A percentile compares a stretch with the other conserved stretches of the same genome.
These are phyloP conservation scores for Yamadazyma sp. DNA, from an alignment of 805 yeast species.

Conservation along the genomic window DNA sequence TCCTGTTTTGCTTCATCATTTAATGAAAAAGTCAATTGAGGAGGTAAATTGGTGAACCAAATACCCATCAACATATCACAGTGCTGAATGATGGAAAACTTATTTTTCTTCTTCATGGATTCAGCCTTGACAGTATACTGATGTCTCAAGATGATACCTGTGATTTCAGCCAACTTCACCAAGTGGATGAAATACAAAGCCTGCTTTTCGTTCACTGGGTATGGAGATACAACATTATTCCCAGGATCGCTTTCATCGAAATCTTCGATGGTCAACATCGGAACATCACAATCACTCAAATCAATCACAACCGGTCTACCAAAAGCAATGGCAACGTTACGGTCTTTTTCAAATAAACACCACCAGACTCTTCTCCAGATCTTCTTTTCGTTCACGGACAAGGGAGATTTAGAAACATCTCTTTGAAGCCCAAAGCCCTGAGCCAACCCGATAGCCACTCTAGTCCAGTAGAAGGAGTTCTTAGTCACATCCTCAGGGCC, in stretches of 20 bases:
- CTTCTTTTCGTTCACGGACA: slow-evolving; percentile 42
- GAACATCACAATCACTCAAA: slow-evolving; percentile 72
- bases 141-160: slow-evolving; percentile 65
- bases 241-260: slow-evolving; percentile 50
- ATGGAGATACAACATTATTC: slow-evolving; percentile 33
- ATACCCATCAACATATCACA: slow-evolving; percentile 76
- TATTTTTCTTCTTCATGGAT: slow-evolving; percentile 44
- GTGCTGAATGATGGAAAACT: slow-evolving; percentile 52
- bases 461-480: slow-evolving; percentile 67
- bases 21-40: slow-evolving; percentile 60
- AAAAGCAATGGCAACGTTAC: slow-evolving; percentile 66
- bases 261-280: slow-evolving; percentile 68
- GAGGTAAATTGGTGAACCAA: slow-evolving; percentile 70
- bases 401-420: slow-evolving; percentile 43
- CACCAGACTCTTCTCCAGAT: slow-evolving; percentile 75
- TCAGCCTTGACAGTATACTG: slow-evolving; percentile 73
- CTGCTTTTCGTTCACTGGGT: slow-evolving; percentile 48
- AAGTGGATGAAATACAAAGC: slow-evolving; percentile 60
- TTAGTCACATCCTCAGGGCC: slow-evolving; percentile 69
- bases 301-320: slow-evolving; percentile 72
- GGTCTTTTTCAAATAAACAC: slow-evolving; percentile 70
- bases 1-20: slow-evolving; percentile 53
- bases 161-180: slow-evolving; percentile 67
- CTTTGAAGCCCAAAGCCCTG: slow-evolving; percentile 78
- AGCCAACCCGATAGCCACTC: slow-evolving; percentile 67